phyloP scores from a whole-genome alignment of 768 basidiomycete species.

The Lyophyllum decastes region DNA sequence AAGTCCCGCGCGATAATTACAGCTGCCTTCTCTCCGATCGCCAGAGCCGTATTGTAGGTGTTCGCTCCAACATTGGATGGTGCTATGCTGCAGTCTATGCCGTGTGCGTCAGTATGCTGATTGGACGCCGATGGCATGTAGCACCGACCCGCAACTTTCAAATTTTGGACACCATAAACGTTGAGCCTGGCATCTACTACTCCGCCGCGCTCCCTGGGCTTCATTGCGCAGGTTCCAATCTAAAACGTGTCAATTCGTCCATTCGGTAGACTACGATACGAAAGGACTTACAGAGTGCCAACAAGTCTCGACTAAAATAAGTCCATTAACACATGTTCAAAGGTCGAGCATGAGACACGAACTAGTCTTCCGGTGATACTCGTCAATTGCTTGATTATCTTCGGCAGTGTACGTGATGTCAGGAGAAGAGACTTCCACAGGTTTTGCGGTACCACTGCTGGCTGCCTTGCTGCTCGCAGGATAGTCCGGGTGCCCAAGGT shows the following conservation, averaged over 20 bases:
- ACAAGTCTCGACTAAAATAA: constrained; percentile 35
- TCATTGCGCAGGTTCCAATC: constrained; percentile 73
- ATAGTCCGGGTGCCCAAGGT: constrained; percentile 36
- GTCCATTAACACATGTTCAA: not conserved
- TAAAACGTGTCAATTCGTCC: constrained; percentile 20
- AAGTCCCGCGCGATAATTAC: constrained; percentile 60
- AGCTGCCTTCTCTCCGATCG: constrained; percentile 65
- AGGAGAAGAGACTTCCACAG: constrained; percentile 32
- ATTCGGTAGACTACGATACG: not conserved
- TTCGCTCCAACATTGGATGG: constrained; percentile 43
- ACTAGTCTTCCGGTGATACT: constrained; percentile 34
- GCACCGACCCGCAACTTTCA: constrained; percentile 61
- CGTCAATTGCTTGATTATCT: constrained; percentile 45
- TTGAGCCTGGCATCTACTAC: constrained; percentile 65
- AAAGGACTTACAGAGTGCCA: constrained; percentile 44
- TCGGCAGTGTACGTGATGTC: constrained; percentile 42
- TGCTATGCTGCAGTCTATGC: constrained; percentile 37
- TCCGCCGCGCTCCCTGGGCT: constrained; percentile 54
- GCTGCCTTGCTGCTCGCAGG: constrained; percentile 33
- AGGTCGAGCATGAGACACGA: constrained; percentile 5
- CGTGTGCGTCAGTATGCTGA: not conserved
- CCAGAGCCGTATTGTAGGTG: constrained; percentile 42
- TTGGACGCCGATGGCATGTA: not conserved
- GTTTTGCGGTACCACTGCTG: constrained; percentile 20
- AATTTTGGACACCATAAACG: constrained; percentile 57